These are phyloP conservation scores for Amanita pallidorosea DNA, from an alignment of 768 basidiomycete genomes.

Conservation along the genomic window DNA sequence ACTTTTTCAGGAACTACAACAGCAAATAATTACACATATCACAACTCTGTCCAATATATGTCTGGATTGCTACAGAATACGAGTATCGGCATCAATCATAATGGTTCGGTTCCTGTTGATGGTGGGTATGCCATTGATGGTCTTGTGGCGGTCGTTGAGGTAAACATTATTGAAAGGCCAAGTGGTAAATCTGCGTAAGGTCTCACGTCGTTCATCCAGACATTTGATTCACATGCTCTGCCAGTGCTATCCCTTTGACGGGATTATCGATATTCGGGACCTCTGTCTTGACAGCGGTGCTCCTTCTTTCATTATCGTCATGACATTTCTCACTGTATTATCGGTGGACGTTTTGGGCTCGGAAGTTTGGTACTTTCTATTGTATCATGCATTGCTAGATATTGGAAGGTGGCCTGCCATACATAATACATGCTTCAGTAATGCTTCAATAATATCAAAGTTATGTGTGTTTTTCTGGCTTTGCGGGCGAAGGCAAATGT, in stretches of 20 bases:
- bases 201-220: background rate
- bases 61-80: conserved; percentile 63
- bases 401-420: background rate
- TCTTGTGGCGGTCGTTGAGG: conserved; percentile 66
- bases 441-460: too few species aligned
- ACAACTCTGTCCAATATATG: conserved; percentile 56
- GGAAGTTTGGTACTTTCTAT: background rate
- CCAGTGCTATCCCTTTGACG: background rate
- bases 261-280: background rate
- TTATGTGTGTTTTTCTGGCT: too few species aligned
- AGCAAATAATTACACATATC: conserved; percentile 60
- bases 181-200: conserved; percentile 21
- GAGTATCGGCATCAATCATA: conserved; percentile 63
- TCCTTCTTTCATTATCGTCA: background rate
- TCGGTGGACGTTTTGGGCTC: background rate
- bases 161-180: conserved; percentile 43
- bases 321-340: background rate
- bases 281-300: background rate
- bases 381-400: background rate
- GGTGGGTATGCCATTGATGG: conserved; percentile 69
- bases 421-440: too few species aligned
- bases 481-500: too few species aligned
- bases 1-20: conserved; percentile 57
- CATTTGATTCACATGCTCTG: background rate
- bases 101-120: conserved; percentile 36